These are phyloP conservation scores for Geranomyces variabilis DNA, from an alignment of 192 early-diverging fungal species.

Conservation along the genomic window DNA sequence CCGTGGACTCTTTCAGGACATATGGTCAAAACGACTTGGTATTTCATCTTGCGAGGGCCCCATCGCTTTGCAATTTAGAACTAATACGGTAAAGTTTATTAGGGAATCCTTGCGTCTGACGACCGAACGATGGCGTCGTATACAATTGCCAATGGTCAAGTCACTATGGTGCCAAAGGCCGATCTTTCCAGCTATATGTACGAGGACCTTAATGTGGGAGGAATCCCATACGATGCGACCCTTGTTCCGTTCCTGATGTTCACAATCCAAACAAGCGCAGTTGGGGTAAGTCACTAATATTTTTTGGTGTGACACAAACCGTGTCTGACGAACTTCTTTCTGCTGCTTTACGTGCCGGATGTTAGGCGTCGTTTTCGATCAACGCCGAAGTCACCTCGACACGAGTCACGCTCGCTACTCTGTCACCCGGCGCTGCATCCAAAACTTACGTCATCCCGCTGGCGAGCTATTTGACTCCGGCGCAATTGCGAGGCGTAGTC, in stretches of 20 bases:
- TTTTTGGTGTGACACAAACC: no score
- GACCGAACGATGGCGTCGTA: conserved; percentile 1
- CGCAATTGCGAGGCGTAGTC: background rate
- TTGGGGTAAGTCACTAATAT: no score
- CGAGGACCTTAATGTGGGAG: conserved; percentile 1
- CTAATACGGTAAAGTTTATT: no score
- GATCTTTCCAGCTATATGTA: background rate
- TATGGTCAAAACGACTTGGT: background rate
- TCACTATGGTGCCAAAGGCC: conserved; percentile 4
- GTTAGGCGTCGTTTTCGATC: no score
- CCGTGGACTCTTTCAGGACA: background rate
- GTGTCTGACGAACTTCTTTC: no score
- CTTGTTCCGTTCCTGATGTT: background rate
- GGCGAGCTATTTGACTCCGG: background rate
- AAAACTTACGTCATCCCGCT: conserved; percentile 8
- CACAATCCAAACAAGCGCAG: background rate
- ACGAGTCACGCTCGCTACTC: background rate
- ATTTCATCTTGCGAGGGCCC: no score
- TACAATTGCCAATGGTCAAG: background rate
- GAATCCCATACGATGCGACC: background rate
- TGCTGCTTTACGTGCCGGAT: no score
- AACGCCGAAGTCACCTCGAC: no score
- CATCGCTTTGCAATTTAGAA: no score
- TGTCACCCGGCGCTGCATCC: background rate
- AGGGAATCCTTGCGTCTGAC: background rate